A percentile compares a stretch with the other conserved stretches of the same genome.
Conservation (phyloP, 2,329 filamentous ascomycete genomes). For the Aspergillus sergii region DNA sequence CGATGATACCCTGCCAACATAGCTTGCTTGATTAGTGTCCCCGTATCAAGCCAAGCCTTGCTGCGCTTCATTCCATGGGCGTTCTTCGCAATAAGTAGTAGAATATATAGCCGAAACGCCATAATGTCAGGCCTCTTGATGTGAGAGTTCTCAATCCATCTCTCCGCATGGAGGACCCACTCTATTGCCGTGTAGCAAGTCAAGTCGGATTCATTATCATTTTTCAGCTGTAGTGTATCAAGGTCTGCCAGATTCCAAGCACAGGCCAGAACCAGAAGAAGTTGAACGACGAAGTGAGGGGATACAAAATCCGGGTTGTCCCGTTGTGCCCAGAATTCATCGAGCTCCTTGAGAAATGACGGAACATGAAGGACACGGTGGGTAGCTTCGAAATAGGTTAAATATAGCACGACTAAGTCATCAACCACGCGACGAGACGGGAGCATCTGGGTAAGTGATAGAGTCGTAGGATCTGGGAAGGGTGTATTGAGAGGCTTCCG, state of each 20-base stretch:
- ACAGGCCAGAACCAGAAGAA: conserved; percentile 42
- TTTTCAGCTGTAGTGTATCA: conserved; percentile 31
- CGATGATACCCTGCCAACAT: conserved; percentile 58
- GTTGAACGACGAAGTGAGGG: conserved; percentile 37
- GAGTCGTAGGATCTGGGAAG: conserved; percentile 32
- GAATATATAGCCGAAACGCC: conserved; percentile 55
- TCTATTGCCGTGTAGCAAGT: conserved; percentile 49
- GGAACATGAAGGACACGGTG: conserved; percentile 46
- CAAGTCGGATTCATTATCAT: conserved; percentile 21
- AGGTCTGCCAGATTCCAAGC: conserved; percentile 41
- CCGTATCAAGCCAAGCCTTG: conserved; percentile 55
- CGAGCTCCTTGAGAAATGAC: conserved; percentile 42
- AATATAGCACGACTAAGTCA: conserved; percentile 40
- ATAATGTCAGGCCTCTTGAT: conserved; percentile 56
- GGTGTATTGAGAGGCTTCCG: conserved; percentile 31
- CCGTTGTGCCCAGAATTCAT: conserved; percentile 36
- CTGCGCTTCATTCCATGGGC: conserved; percentile 57
- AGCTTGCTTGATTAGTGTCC: conserved; percentile 55
- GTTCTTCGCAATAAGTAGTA: conserved; percentile 54
- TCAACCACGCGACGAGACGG: conserved; percentile 40
- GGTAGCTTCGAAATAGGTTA: conserved; percentile 43
- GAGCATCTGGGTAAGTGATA: conserved; percentile 35
- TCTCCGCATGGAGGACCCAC: conserved; percentile 89
- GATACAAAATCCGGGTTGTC: conserved; percentile 31
- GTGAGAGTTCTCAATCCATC: conserved; percentile 78